These are phyloP conservation scores for Pseudogymnoascus sp. DNA, from an alignment of 2,329 filamentous ascomycete species.

Conservation along the genomic window DNA sequence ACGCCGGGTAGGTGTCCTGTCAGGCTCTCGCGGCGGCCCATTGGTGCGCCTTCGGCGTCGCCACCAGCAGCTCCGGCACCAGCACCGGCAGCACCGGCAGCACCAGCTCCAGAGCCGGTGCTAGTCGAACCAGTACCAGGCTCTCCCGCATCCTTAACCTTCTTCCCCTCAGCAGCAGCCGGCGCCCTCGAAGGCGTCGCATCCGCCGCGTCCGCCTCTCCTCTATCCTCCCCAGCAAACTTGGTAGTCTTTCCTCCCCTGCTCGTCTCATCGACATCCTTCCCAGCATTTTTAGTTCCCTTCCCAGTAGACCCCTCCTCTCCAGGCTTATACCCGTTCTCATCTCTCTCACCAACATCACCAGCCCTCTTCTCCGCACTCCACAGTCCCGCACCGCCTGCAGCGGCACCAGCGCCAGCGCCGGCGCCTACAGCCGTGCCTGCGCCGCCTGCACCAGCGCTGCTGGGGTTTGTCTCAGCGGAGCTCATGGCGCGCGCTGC, in stretches of 20 bases:
- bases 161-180: conserved; percentile 8
- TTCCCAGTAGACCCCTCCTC: not conserved
- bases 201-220: not conserved
- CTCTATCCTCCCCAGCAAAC: not conserved
- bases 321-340: not conserved
- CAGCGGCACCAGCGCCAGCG: not conserved
- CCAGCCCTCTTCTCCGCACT: not conserved
- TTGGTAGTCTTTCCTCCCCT: not conserved
- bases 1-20: conserved; percentile 14
- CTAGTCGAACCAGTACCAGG: not conserved
- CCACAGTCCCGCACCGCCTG: not conserved
- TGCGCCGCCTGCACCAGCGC: not conserved
- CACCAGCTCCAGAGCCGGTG: not conserved
- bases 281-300: not conserved
- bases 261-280: not conserved
- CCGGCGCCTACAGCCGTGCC: not conserved
- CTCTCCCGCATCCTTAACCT: conserved; percentile 14
- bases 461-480: not conserved
- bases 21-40: conserved; percentile 18
- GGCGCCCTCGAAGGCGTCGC: not conserved
- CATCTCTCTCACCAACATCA: not conserved
- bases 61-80: not conserved
- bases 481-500: not conserved
- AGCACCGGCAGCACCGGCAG: not conserved
- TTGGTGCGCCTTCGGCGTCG: not conserved